Base-by-base conservation (phyloP, 148 eudicot genomes). In the Diospyros lotus region DNA sequence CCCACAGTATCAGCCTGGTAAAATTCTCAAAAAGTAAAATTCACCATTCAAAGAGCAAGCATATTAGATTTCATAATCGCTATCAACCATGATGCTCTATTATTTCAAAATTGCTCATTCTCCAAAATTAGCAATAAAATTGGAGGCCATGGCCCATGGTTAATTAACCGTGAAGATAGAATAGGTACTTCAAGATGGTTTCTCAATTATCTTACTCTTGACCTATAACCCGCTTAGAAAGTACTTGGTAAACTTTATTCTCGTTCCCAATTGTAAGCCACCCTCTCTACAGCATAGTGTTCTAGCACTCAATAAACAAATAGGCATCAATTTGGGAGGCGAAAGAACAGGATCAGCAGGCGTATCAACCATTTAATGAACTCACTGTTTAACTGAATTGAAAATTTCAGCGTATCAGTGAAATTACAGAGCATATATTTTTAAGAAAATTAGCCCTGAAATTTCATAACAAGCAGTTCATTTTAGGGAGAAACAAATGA, bases 1-100 rank as follows among this genome's bases (percentile, higher is more conserved):
- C 77, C 87, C 41, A 60, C 77, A 58, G 78, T 75, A 84, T 84
- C 93, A 41, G 84, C 84, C 98, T 94, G 86, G 52, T 68, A 71
- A 76, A 80, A 13, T 17, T 58, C 75, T 64, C 13, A 64, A 76
- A 74, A 63, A 65, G 64, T 40, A 72, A 55, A 68, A 68, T 68
- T 11, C 4, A 46, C 15, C 53, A 62, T 65, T 65, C 41, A 61
- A 41, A 62, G 55, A 43, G 60, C 45, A 46, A 48, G 38, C 41
- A 61, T 15, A 52, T 52, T 48, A 73, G n/a, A 73, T 74, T 48
- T 64, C 68, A 52, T 9, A 55, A 61, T 6, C 48, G 12, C 39
- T 13, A 15, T 58, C 17, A 50, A 18, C 6, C n/a, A 38, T 51
- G 58, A 52, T 69, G 43, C 42, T 38, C 58, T 51, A 15, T 9